These are phyloP conservation scores for Lolium rigidum DNA, from an alignment of 176 grass and related monocot genomes.

Conservation along the genomic window DNA sequence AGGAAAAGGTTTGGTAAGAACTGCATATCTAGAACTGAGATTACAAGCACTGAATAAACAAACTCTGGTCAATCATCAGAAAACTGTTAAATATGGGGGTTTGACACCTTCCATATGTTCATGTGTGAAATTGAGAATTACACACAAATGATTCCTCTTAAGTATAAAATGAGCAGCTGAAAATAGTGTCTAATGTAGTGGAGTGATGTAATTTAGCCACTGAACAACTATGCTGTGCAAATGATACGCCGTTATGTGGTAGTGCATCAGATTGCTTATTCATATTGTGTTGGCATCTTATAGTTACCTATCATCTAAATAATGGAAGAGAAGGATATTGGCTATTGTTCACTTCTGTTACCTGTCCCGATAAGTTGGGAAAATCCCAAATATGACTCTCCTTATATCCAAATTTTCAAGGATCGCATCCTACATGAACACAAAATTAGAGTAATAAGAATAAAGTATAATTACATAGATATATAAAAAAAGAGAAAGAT, in stretches of 20 bases:
- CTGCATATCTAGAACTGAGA: background rate
- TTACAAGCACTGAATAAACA: background rate
- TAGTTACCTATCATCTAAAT: slow-evolving; percentile 5
- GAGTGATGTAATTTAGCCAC: slow-evolving; percentile 23
- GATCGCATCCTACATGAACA: slow-evolving; percentile 56
- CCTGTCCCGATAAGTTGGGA: slow-evolving; percentile 93
- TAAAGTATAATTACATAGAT: slow-evolving; percentile 1
- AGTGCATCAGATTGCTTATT: slow-evolving; percentile 1
- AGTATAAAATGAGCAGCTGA: background rate
- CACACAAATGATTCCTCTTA: slow-evolving; percentile 13
- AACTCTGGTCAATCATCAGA: background rate
- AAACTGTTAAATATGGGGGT: slow-evolving; percentile 8
- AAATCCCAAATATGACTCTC: slow-evolving; percentile 96
- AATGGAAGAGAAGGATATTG: slow-evolving; percentile 2
- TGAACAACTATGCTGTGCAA: background rate
- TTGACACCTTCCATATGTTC: background rate
- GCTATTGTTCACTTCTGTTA: slow-evolving; percentile 41
- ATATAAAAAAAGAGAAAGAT: slow-evolving; percentile 12
- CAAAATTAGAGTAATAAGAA: slow-evolving; percentile 18
- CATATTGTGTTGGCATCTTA: background rate
- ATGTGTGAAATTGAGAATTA: background rate
- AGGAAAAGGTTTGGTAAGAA: background rate
- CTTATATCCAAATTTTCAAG: slow-evolving; percentile 83
- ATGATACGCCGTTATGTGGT: background rate
- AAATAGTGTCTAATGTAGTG: background rate